phyloP scores from a whole-genome alignment of 768 basidiomycete genomes.

The Lactarius sp. region DNA sequence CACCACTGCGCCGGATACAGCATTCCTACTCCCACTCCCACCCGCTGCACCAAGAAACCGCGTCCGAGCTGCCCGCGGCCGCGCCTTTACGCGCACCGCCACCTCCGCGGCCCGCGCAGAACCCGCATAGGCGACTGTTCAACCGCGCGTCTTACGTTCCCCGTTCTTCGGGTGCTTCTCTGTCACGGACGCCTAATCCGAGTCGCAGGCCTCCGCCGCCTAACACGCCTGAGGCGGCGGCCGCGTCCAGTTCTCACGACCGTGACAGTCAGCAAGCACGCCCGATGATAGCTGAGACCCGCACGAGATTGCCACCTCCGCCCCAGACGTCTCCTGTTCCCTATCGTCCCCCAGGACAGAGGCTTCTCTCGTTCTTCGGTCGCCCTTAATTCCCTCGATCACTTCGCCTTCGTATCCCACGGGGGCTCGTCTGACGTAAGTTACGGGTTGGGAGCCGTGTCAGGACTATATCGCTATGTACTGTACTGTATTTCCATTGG shows the following conservation, averaged over 20 bases:
- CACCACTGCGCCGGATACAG: background rate
- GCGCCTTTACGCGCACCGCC: background rate
- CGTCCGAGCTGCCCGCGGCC: background rate
- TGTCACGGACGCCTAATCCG: background rate
- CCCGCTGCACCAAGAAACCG: background rate
- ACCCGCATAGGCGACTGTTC: background rate
- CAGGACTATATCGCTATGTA: too few species aligned
- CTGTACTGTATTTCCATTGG: too few species aligned
- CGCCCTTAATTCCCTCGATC: background rate
- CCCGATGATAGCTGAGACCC: conserved; percentile 14
- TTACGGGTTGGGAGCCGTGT: too few species aligned
- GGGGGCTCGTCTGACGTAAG: too few species aligned
- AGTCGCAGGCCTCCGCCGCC: background rate
- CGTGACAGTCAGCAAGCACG: background rate
- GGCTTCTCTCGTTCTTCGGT: background rate
- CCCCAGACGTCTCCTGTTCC: background rate
- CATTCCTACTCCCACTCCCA: background rate
- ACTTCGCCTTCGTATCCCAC: too few species aligned
- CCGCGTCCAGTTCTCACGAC: background rate
- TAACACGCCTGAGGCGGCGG: background rate
- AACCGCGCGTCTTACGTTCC: background rate
- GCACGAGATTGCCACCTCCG: conserved; percentile 15
- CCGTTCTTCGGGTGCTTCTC: background rate
- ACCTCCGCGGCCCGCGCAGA: background rate
- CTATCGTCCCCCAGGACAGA: conserved; percentile 14